Evolutionary conservation across 495 filamentous ascomycete genomes (phyloP).

Genomic region (Podospora sp.): DNA sequence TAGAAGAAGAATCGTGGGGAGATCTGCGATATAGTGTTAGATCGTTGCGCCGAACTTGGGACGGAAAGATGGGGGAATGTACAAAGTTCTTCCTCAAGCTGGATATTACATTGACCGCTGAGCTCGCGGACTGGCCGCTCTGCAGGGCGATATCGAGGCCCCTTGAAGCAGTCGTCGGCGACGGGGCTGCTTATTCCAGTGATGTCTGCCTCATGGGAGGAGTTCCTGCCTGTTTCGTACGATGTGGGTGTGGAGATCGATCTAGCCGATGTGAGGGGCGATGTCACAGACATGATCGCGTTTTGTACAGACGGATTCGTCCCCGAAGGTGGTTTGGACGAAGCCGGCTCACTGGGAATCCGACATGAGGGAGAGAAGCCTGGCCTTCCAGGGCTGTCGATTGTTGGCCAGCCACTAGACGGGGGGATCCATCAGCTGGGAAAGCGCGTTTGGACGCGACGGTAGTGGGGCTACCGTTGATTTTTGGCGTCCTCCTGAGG

Average conservation of each 20-base stretch:
- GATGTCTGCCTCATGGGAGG: neutral
- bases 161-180: neutral
- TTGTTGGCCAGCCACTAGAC: neutral
- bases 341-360: neutral
- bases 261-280: neutral
- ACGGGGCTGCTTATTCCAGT: constrained; percentile 15
- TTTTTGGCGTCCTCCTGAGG: neutral
- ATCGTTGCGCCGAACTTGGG: neutral
- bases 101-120: constrained; percentile 66
- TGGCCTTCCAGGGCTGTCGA: neutral
- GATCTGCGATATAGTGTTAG: constrained; percentile 51
- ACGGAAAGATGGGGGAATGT: constrained; percentile 23
- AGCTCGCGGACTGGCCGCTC: constrained; percentile 50
- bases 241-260: constrained; percentile 15
- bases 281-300: constrained; percentile 5
- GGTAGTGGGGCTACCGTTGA: constrained; percentile 9
- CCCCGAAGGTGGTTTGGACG: neutral
- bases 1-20: constrained; percentile 69
- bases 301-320: neutral
- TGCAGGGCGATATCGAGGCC: constrained; percentile 1
- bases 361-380: neutral
- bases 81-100: constrained; percentile 78
- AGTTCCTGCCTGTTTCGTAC: constrained; percentile 1
- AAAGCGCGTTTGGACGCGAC: constrained; percentile 8
- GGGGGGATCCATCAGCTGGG: neutral